Conservation (phyloP, 176 grass and related monocot species). For the Themeda triandra region DNA sequence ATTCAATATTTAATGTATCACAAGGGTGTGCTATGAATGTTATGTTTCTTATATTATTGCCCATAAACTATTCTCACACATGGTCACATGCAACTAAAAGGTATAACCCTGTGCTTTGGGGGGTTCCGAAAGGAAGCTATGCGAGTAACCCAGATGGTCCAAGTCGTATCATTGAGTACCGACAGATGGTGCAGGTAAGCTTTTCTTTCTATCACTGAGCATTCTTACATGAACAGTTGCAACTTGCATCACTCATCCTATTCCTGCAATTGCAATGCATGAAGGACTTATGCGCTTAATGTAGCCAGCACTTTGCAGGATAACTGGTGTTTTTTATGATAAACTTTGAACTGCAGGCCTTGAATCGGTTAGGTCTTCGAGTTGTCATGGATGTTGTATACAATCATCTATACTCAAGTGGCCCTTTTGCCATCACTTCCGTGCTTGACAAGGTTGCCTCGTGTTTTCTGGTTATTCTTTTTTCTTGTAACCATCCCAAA, state of each 20-base stretch:
- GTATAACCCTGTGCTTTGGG: conserved; percentile 87
- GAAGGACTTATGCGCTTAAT: not conserved
- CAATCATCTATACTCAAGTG: conserved; percentile 86
- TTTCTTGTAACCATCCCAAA: not conserved
- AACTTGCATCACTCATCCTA: not conserved
- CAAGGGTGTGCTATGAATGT: not conserved
- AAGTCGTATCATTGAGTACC: conserved; percentile 80
- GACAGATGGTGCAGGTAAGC: conserved; percentile 83
- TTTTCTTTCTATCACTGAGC: conserved; percentile 11
- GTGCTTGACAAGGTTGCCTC: conserved; percentile 81
- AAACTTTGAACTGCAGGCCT: conserved; percentile 53
- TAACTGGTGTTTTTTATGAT: conserved; percentile 27
- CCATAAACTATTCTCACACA: conserved; percentile 14
- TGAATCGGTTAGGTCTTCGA: conserved; percentile 70
- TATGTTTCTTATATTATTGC: not conserved
- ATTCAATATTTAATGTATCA: conserved; percentile 15
- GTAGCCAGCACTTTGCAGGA: not conserved
- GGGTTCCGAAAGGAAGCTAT: conserved; percentile 97
- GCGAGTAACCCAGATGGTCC: conserved; percentile 74
- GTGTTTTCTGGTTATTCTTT: conserved; percentile 2
- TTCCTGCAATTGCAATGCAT: conserved; percentile 2
- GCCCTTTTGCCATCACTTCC: conserved; percentile 58
- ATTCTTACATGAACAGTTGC: not conserved
- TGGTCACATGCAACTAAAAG: conserved; percentile 52
- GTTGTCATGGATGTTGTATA: conserved; percentile 93